phyloP scores from a whole-genome alignment of 2,329 filamentous ascomycete genomes.

The Sporothrix mexicana region DNA sequence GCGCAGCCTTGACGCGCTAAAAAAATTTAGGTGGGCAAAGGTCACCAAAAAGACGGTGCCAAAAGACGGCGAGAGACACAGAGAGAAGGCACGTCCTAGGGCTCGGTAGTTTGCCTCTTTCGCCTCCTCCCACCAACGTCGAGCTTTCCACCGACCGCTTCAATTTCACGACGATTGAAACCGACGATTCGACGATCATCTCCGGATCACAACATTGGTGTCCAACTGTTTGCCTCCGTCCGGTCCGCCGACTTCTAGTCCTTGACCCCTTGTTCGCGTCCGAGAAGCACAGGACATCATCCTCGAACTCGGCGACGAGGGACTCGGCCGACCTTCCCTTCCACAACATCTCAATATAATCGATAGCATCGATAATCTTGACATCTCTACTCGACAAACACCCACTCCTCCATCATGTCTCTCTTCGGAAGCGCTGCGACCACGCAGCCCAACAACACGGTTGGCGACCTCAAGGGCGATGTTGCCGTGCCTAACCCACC shows the following conservation, averaged over 20 bases:
- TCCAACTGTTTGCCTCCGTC: neutral
- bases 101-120: slow-evolving; percentile 17
- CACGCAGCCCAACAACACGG: slow-evolving; percentile 67
- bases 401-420: slow-evolving; percentile 59
- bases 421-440: slow-evolving; percentile 54
- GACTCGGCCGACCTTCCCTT: neutral
- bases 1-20: slow-evolving; percentile 33
- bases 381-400: neutral
- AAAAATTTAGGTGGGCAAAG: slow-evolving; percentile 29
- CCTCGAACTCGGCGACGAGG: neutral
- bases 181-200: neutral
- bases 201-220: neutral
- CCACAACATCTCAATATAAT: neutral
- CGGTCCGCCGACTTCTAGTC: neutral
- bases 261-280: neutral
- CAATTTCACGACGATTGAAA: neutral
- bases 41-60: neutral
- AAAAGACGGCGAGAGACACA: slow-evolving; percentile 1
- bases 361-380: neutral
- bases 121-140: slow-evolving; percentile 16
- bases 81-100: neutral
- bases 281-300: neutral
- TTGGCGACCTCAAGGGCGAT: slow-evolving; percentile 91
- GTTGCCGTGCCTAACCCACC: slow-evolving; percentile 79
- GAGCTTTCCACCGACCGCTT: neutral